Evolutionary conservation across 1,284 basidiomycete species (phyloP), one percentile per base, ranked within the genome.

Genomic region (Inonotus hispidus): DNA sequence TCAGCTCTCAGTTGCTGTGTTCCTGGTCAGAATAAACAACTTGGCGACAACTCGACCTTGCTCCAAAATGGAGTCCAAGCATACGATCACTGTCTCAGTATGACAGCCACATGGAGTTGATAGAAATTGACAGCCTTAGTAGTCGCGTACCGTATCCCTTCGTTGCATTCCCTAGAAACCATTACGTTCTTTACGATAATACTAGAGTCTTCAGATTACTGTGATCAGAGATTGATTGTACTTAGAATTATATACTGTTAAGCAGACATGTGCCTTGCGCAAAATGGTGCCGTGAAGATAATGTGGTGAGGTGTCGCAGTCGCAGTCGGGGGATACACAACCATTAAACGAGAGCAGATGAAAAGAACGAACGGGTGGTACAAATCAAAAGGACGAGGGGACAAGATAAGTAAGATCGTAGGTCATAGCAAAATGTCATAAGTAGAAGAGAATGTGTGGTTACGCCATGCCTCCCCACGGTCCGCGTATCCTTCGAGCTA

Each of bases 401-500:
- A 32, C 32, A 32, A 32, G 32, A 32, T 32, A 16, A 47, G 25
- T 16, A 62, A 41, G 21, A 35, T 29, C 21, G 43, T 46, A 32
- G 38, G 37, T 49, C n/a, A 16, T 41, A 52, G 39, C 29, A 25
- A 58, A 37, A 46, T 25, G 32, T 41, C 27, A 41, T 35, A 21
- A 50, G 32, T 45, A 32, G 50, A 59, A 19, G 27, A 53, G 45
- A 62, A 57, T n/a, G 16, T 6, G 41, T 16, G 7, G 41, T 66
- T 61, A 72, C 45, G 68, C 70, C 67, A 71, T 67, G 27, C 68
- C 77, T 58, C 82, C 84, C 87, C 88, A 92, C 49, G 84, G 83
- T 1, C 96, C 96, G 62, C 96, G 85, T 78, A 99, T 93, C 66
- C 96, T 85, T 60, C 96, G 83, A 27, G 96, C 96, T 49, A 99